Conservation (phyloP, 2,329 filamentous ascomycete species). For the Lizonia empirigonia region DNA sequence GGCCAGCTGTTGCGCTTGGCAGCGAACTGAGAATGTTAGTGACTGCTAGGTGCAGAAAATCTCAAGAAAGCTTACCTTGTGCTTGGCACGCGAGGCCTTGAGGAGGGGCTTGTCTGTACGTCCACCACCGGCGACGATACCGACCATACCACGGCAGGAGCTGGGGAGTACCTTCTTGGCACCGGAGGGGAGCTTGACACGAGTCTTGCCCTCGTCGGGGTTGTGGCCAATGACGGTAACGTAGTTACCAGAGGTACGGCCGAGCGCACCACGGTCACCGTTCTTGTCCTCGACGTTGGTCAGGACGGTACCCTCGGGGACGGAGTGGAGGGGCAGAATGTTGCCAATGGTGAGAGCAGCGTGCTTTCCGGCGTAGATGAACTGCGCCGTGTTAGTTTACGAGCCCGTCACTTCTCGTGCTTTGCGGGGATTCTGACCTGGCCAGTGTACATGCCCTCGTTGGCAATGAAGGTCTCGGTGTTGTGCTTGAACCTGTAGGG, state of each 20-base stretch:
- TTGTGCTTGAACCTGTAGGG: conserved; percentile 98
- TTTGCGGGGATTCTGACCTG: conserved; percentile 58
- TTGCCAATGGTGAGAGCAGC: conserved; percentile 96
- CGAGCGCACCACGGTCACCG: conserved; percentile 94
- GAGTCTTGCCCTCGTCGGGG: conserved; percentile 88
- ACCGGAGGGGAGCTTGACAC: conserved; percentile 98
- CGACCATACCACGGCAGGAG: conserved; percentile 95
- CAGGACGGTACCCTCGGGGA: conserved; percentile 98
- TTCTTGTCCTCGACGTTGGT: conserved; percentile 99
- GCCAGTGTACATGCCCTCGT: conserved; percentile 99
- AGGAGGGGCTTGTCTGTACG: conserved; percentile 99
- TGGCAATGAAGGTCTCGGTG: conserved; percentile 99
- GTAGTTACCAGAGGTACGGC: conserved; percentile 99
- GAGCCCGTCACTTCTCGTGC: conserved; percentile 11
- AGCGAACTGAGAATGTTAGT: conserved; percentile 68
- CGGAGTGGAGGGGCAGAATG: conserved; percentile 89
- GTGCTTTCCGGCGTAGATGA: conserved; percentile 99
- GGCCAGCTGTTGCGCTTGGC: conserved; percentile 99
- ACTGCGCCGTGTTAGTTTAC: conserved; percentile 50
- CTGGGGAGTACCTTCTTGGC: conserved; percentile 99
- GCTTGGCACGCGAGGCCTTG: conserved; percentile 99
- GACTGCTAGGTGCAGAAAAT: not conserved
- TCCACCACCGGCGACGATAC: conserved; percentile 98
- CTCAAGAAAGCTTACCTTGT: conserved; percentile 63
- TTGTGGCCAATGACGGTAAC: conserved; percentile 68